Base-by-base conservation (phyloP, 176 grass and related monocot genomes). In the Aechmea fasciata region DNA sequence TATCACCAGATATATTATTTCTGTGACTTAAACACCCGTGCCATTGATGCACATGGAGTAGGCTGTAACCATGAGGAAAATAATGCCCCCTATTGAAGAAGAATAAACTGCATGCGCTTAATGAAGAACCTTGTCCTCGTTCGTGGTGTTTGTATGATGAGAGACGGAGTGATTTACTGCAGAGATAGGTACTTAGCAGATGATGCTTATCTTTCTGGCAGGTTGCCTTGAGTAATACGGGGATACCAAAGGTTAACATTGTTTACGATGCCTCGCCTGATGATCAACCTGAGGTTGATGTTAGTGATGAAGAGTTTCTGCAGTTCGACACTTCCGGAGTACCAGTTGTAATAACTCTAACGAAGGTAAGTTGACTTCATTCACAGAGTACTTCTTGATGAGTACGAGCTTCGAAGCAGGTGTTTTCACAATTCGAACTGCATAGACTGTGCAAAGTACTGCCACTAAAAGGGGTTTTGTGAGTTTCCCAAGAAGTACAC, bases 321-420 rank as follows among this genome's bases (percentile, higher is more conserved):
- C 92, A 96, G 78, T 96, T 96, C 6, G 92, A 96, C 73, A 96
- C 92, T 69, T 88, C 87, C 47, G 73, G 85, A 67, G 87, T 96
- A 51, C 91, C 91, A 70, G 85, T 89, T 55, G 85, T 96, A 64
- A 19, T 96, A 77, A 96, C 92, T 63, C 71, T 96, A 72, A 96
- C 86, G 13, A 91, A 96, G 85, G 92, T 96, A 79, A 64, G 61
- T 20, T 48, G 3, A 23, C 57, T 66, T 15, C 73, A 23, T 48
- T 24, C 17, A 59, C 19, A 17, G 11, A n/a, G 1, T 6, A 41
- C 33, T 41, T 41, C 33, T 41, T 41, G 33, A 41, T 7, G 7
- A 41, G 9, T 59, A 59, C 6, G 14, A 59, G 33, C 33, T 41
- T 41, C 3, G 33, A 41, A 41, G 33, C 33, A 41, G 33, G 4